phyloP scores from a whole-genome alignment of 768 basidiomycete genomes.

The Pulveroboletus sp. region DNA sequence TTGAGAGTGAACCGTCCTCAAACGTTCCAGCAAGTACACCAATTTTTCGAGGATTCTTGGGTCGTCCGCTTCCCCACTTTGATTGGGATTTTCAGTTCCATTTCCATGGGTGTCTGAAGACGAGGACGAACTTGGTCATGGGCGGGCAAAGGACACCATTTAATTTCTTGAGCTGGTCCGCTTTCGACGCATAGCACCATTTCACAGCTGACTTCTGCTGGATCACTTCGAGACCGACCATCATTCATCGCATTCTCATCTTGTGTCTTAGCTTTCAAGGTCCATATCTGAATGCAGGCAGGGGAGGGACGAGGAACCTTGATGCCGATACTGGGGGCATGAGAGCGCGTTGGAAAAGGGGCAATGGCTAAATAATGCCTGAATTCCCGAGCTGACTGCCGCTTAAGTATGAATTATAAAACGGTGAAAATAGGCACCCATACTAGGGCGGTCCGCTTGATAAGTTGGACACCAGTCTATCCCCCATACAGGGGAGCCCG shows the following conservation, averaged over 20 bases:
- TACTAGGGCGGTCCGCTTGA: constrained; percentile 50
- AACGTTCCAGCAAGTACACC: constrained; percentile 84
- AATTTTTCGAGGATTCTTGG: constrained; percentile 48
- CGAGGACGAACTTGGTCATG: constrained; percentile 48
- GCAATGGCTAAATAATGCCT: constrained; percentile 85
- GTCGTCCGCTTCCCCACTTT: constrained; percentile 21
- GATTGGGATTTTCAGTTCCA: neutral
- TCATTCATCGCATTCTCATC: constrained; percentile 10
- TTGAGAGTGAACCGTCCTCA: constrained; percentile 77
- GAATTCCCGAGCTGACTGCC: constrained; percentile 41
- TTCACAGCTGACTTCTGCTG: constrained; percentile 59
- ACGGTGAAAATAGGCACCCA: constrained; percentile 4
- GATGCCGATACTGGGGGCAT: constrained; percentile 63
- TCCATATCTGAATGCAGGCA: constrained; percentile 89
- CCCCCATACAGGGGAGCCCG: constrained; percentile 87
- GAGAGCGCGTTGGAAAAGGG: constrained; percentile 59
- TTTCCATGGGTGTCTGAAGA: neutral
- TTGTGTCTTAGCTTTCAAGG: constrained; percentile 29
- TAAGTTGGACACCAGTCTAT: constrained; percentile 91
- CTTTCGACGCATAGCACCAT: constrained; percentile 81
- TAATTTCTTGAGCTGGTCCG: constrained; percentile 74
- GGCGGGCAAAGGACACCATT: constrained; percentile 91
- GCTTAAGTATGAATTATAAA: neutral
- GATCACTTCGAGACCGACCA: constrained; percentile 22
- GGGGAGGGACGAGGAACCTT: constrained; percentile 49